These are phyloP conservation scores for Taphrina flavorubra DNA, from an alignment of 1,139 yeast genomes.

Conservation along the genomic window DNA sequence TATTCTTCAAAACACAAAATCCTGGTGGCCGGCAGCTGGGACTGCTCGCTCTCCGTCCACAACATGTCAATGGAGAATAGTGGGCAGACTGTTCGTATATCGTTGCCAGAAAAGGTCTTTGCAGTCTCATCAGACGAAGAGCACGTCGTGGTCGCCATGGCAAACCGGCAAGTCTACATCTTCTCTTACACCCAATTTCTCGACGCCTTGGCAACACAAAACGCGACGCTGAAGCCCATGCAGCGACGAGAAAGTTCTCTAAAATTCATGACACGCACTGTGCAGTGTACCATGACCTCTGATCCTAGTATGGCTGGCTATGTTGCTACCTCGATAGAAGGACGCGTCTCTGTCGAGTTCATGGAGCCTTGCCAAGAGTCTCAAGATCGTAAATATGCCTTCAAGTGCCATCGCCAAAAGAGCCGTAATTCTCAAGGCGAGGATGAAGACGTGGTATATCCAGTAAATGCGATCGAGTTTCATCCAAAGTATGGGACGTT, in stretches of 20 bases:
- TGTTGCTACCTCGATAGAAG: slow-evolving; percentile 83
- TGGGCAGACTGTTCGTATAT: slow-evolving; percentile 43
- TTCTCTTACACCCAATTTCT: slow-evolving; percentile 50
- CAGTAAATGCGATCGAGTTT: slow-evolving; percentile 73
- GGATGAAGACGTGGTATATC: slow-evolving; percentile 69
- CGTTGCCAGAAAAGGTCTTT: slow-evolving; percentile 63
- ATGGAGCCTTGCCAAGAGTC: slow-evolving; percentile 60
- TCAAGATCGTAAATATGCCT: slow-evolving; percentile 69
- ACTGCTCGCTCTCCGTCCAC: slow-evolving; percentile 57
- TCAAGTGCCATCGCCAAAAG: slow-evolving; percentile 73
- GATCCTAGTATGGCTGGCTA: slow-evolving; percentile 65
- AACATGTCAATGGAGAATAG: slow-evolving; percentile 37
- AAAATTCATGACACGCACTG: slow-evolving; percentile 69
- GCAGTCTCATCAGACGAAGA: slow-evolving; percentile 65
- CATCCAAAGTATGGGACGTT: slow-evolving; percentile 59
- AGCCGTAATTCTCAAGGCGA: slow-evolving; percentile 52
- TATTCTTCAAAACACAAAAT: slow-evolving; percentile 16
- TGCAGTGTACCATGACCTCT: slow-evolving; percentile 56
- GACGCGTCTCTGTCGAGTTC: slow-evolving; percentile 81
- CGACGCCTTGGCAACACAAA: slow-evolving; percentile 6
- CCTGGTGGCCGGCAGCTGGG: slow-evolving; percentile 64
- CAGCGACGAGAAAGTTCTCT: slow-evolving; percentile 72
- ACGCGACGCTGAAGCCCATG: slow-evolving; percentile 58
- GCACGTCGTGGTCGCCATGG: slow-evolving; percentile 63
- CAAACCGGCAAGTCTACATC: slow-evolving; percentile 61